phyloP scores from a whole-genome alignment of 805 yeast genomes.

The Scheffersomyces stipitis region DNA sequence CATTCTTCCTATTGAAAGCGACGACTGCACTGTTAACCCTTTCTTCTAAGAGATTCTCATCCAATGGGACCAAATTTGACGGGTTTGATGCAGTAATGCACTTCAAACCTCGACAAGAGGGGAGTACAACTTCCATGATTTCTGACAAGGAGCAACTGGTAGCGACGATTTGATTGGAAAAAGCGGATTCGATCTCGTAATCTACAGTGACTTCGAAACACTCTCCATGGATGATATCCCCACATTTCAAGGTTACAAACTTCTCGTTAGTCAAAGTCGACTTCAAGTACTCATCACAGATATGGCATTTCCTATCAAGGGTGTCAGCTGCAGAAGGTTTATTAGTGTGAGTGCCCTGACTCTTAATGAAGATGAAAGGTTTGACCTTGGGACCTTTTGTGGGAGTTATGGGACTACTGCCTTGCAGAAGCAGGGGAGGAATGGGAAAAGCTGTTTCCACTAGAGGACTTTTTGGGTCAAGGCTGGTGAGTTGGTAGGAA shows the following conservation, averaged over 20 bases:
- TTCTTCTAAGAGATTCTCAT: background rate
- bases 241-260: slow-evolving; percentile 51
- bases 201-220: slow-evolving; percentile 44
- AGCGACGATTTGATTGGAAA: background rate
- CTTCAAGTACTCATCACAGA: slow-evolving; percentile 54
- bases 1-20: background rate
- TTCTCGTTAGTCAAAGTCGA: slow-evolving; percentile 45
- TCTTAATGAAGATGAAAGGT: slow-evolving; percentile 20
- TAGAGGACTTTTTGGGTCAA: no score
- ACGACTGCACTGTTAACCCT: background rate
- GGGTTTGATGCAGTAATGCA: background rate
- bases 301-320: slow-evolving; percentile 32
- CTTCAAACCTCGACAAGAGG: background rate
- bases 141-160: background rate
- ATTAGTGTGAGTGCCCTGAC: slow-evolving; percentile 4
- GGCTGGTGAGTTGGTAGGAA: no score
- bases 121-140: background rate
- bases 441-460: no score
- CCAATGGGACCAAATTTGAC: background rate
- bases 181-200: slow-evolving; percentile 5
- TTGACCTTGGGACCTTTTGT: slow-evolving; percentile 23
- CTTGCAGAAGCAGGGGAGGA: background rate
- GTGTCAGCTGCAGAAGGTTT: background rate
- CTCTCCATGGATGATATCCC: slow-evolving; percentile 57
- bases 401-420: background rate